phyloP scores from a whole-genome alignment of 768 basidiomycete genomes.

The Postia placenta region DNA sequence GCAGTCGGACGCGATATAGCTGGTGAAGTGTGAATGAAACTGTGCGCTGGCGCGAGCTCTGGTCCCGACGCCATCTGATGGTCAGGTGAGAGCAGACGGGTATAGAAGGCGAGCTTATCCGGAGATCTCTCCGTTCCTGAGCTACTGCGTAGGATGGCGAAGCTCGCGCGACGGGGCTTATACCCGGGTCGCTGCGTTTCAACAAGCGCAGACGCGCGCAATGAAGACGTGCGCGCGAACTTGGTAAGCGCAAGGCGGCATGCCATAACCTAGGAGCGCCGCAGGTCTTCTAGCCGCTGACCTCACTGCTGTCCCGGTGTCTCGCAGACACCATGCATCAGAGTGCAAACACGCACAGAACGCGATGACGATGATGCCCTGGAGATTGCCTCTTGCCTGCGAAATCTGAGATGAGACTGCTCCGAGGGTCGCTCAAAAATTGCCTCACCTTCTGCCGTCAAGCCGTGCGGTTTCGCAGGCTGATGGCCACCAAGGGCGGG shows the following conservation, averaged over 20 bases:
- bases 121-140: not conserved
- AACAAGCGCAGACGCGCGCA: not conserved
- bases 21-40: not conserved
- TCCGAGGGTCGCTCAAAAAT: not conserved
- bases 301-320: too few species aligned
- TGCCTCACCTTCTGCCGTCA: not conserved
- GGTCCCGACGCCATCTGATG: not conserved
- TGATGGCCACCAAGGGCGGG: too few species aligned
- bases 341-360: not conserved
- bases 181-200: not conserved
- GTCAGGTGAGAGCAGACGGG: not conserved
- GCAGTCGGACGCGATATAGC: too few species aligned
- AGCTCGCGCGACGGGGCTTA: not conserved
- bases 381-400: not conserved
- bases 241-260: not conserved
- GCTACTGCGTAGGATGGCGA: not conserved
- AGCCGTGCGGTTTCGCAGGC: not conserved
- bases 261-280: too few species aligned
- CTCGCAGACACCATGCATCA: too few species aligned
- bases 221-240: not conserved
- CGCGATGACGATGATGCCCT: not conserved
- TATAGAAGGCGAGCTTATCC: not conserved
- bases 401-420: not conserved
- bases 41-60: not conserved
- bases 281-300: too few species aligned